Conservation (phyloP, 768 basidiomycete species). For the Holtermannia corniformis region DNA sequence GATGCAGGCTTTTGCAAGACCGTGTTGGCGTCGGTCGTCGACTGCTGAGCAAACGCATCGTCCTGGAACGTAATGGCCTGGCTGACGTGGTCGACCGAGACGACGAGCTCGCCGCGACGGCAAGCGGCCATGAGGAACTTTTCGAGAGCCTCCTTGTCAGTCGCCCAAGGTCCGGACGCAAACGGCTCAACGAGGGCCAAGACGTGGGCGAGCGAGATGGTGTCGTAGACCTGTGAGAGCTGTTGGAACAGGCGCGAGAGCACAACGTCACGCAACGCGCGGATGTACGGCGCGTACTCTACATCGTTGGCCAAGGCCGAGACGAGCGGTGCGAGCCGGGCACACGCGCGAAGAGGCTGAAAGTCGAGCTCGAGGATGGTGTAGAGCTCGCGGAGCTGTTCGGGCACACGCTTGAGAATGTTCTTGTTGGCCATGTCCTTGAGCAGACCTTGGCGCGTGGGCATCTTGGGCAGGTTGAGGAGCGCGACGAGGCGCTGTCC, state of each 20-base stretch:
- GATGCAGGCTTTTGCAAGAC: slow-evolving; percentile 55
- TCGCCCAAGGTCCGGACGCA: slow-evolving; percentile 47
- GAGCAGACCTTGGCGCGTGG: slow-evolving; percentile 75
- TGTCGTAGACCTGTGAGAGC: slow-evolving; percentile 83
- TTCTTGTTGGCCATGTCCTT: slow-evolving; percentile 79
- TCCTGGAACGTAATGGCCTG: slow-evolving; percentile 78
- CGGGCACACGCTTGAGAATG: slow-evolving; percentile 64
- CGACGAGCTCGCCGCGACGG: slow-evolving; percentile 70
- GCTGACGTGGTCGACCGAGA: slow-evolving; percentile 78
- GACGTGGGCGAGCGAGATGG: slow-evolving; percentile 68
- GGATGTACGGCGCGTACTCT: slow-evolving; percentile 69
- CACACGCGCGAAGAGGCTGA: slow-evolving; percentile 78
- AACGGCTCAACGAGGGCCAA: slow-evolving; percentile 66
- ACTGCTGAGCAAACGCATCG: slow-evolving; percentile 51
- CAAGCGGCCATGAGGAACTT: slow-evolving; percentile 90
- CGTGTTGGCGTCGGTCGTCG: slow-evolving; percentile 40
- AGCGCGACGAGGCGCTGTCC: slow-evolving; percentile 66
- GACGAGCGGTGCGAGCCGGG: slow-evolving; percentile 68
- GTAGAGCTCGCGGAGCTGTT: slow-evolving; percentile 67
- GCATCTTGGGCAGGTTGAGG: slow-evolving; percentile 70
- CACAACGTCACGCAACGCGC: slow-evolving; percentile 81
- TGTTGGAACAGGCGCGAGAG: slow-evolving; percentile 83
- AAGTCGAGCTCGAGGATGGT: slow-evolving; percentile 84
- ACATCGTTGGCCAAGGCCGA: slow-evolving; percentile 45
- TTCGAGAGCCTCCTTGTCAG: slow-evolving; percentile 64